Evolutionary conservation across 176 grass and related monocot genomes (phyloP), one percentile per base, ranked within the genome.

Genomic region (Puccinellia tenuiflora): DNA sequence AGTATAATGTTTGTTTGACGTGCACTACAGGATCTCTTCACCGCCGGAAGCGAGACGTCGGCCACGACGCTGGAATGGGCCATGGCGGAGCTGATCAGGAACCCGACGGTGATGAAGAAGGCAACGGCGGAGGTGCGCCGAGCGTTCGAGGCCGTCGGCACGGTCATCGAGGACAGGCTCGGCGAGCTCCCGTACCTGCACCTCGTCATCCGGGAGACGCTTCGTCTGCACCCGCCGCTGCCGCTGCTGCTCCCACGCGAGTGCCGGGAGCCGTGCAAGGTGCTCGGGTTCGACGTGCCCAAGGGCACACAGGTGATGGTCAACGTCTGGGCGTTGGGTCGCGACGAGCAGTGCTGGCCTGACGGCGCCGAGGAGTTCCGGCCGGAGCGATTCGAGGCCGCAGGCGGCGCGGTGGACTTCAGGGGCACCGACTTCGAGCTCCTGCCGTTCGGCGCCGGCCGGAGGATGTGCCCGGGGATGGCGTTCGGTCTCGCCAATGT

Each of bases 271-370:
- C 0, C 77, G 1, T 74, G 89, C 29, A 67, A n/a, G 2, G 69
- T 91, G 40, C 57, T 81, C 0, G 88, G 92, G 1, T 89, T 89
- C 51, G 84, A 84, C 45, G 86, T 93, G 62, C 85, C 91, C 0
- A 11, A 4, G 20, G 66, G 81, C 43, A 83, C 85, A 26, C 84
- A 79, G 5, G 33, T 88, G 63, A 18, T 94, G 0, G 52, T 94
- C 8, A 94, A 91, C 85, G 86, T n/a, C 12, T 91, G 86, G 89
- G 89, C 92, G 20, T 26, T 92, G 7, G 83, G 86, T 3, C 86
- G 73, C 25, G 90, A 92, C 54, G 81, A 54, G 20, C 21, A 11
- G 0, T 83, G 82, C 72, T 91, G 90, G 90, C 10, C 81, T 0
- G 83, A 77, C 0, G 72, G 82, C 17, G 53, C 90, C 1, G 86